Percentiles rank a stretch among this genome's conserved stretches.
Evolutionary conservation across 371 early-diverging fungal species (phyloP).

Genomic region (Parasitella parasitica): DNA sequence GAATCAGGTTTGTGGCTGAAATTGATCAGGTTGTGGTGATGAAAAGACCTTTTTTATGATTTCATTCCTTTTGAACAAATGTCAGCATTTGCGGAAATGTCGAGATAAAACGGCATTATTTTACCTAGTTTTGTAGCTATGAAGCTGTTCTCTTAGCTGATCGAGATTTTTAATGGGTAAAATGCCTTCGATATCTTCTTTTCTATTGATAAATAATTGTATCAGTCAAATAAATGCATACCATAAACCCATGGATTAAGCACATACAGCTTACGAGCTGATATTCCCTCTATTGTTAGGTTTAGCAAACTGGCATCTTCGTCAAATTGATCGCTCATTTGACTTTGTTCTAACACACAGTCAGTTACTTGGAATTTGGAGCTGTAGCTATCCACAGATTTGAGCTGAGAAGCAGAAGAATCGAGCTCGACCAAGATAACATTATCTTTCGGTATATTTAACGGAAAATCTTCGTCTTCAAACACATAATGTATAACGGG

Average conservation of each 20-base stretch:
- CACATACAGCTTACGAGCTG: conserved; percentile 40
- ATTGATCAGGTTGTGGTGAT: not conserved
- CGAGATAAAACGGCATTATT: not conserved
- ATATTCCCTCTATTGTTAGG: conserved; percentile 43
- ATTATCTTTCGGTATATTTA: conserved; percentile 45
- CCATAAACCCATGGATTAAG: not conserved
- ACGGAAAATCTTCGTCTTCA: conserved; percentile 52
- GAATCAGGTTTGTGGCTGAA: not conserved
- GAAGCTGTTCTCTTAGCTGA: conserved; percentile 31
- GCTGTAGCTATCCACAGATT: conserved; percentile 43
- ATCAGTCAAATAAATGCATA: not conserved
- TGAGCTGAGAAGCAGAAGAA: conserved; percentile 34
- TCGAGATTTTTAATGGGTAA: conserved; percentile 32
- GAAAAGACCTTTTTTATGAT: conserved; percentile 1
- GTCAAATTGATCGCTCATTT: conserved; percentile 37
- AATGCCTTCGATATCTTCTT: conserved; percentile 29
- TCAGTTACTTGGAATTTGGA: conserved; percentile 54
- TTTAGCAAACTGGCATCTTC: conserved; percentile 27
- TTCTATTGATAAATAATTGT: conserved; percentile 4
- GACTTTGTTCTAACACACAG: conserved; percentile 44
- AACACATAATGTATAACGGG: conserved; percentile 58
- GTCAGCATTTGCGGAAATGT: not conserved
- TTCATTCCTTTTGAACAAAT: not conserved
- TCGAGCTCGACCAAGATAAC: conserved; percentile 52
- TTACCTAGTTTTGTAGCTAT: conserved; percentile 32